Evolutionary conservation across 1,284 basidiomycete species (phyloP).

Genomic region (Ustilago esculenta): DNA sequence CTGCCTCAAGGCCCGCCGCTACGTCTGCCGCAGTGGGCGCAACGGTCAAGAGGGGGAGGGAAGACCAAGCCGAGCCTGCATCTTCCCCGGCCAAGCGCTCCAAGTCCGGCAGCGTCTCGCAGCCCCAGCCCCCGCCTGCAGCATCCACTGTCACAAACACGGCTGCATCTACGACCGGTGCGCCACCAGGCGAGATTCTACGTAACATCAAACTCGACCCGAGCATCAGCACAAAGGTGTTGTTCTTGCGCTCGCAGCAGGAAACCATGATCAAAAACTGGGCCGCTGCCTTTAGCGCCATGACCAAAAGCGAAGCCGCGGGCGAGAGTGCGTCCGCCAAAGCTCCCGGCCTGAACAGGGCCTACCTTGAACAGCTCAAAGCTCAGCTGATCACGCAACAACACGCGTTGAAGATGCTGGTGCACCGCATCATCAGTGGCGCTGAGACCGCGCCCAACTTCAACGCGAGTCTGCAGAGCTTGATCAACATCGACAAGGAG

Average conservation of each 20-base stretch:
- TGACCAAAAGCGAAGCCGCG: slow-evolving; percentile 16
- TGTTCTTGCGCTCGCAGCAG: slow-evolving; percentile 55
- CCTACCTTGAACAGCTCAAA: slow-evolving; percentile 51
- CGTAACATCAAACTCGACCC: slow-evolving; percentile 45
- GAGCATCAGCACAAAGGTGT: slow-evolving; percentile 38
- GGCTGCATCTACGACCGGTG: background rate
- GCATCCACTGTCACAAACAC: background rate
- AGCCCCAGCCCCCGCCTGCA: slow-evolving; percentile 5
- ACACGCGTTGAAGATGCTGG: slow-evolving; percentile 45
- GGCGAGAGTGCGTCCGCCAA: slow-evolving; percentile 4
- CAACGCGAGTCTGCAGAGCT: slow-evolving; percentile 48
- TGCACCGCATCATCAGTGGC: slow-evolving; percentile 40
- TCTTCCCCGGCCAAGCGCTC: slow-evolving; percentile 34
- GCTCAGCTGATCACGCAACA: slow-evolving; percentile 54
- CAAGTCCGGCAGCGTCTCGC: slow-evolving; percentile 40
- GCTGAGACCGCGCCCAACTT: slow-evolving; percentile 44
- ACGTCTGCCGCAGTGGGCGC: background rate
- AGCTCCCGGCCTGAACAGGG: slow-evolving; percentile 38
- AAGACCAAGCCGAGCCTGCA: slow-evolving; percentile 10
- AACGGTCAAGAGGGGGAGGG: slow-evolving; percentile 29
- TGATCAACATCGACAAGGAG: slow-evolving; percentile 60
- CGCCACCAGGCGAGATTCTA: slow-evolving; percentile 5
- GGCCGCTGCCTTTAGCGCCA: slow-evolving; percentile 25
- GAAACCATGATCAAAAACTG: slow-evolving; percentile 59
- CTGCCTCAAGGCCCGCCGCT: no score